Evolutionary conservation across 208 protist genomes (phyloP).

Genomic region (Crithidia acanthocephali): DNA sequence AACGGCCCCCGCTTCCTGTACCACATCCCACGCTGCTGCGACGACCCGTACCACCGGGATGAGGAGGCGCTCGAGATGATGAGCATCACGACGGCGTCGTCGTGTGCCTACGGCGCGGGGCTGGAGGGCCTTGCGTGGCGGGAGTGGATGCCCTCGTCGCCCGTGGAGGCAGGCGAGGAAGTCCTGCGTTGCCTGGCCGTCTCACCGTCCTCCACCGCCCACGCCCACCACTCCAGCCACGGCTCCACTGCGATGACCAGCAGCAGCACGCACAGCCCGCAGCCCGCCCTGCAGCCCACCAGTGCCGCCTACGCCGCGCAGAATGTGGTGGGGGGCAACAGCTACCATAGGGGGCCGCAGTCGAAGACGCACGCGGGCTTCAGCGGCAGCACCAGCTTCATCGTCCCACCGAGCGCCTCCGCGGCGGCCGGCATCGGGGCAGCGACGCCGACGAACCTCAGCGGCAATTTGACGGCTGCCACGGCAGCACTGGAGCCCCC

Average conservation of each 20-base stretch:
- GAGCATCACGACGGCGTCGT: constrained; percentile 53
- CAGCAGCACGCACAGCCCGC: not conserved
- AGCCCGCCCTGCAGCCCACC: not conserved
- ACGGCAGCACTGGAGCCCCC: not conserved
- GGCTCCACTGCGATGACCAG: not conserved
- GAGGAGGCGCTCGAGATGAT: constrained; percentile 56
- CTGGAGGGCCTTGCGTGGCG: constrained; percentile 40
- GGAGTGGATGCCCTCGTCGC: constrained; percentile 32
- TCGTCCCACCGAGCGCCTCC: not conserved
- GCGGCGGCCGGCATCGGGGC: not conserved
- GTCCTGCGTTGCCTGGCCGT: constrained; percentile 2
- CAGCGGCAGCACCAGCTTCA: constrained; percentile 9
- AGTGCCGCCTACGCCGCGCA: too few species aligned
- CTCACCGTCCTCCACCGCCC: not conserved
- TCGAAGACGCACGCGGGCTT: constrained; percentile 4
- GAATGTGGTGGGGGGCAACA: not conserved
- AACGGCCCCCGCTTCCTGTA: constrained; percentile 6
- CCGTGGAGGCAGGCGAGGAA: constrained; percentile 17
- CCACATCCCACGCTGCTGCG: constrained; percentile 36
- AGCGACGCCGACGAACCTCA: not conserved
- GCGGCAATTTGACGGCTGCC: not conserved
- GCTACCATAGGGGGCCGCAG: not conserved
- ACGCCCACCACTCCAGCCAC: not conserved
- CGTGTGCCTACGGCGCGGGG: constrained; percentile 54
- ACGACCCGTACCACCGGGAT: constrained; percentile 65